Evolutionary conservation across 2,329 filamentous ascomycete species (phyloP).

Genomic region (Immersiporthe knoxdaviesiana): DNA sequence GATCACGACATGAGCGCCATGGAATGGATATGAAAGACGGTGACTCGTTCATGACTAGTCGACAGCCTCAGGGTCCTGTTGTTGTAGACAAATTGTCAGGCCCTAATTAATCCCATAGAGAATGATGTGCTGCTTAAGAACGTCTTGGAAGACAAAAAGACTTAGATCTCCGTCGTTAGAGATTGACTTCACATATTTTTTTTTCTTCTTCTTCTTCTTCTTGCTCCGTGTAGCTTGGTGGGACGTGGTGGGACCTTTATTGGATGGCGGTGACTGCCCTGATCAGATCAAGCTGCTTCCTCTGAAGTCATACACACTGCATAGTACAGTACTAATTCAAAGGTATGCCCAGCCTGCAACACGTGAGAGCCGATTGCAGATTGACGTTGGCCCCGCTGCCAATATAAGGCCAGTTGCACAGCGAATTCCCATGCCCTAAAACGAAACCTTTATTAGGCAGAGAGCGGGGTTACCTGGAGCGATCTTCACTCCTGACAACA

Average conservation of each 20-base stretch:
- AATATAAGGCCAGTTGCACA: background rate
- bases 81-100: background rate
- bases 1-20: background rate
- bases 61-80: background rate
- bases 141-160: background rate
- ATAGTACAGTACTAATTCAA: too few species aligned
- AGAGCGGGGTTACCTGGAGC: background rate
- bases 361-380: background rate
- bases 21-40: background rate
- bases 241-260: background rate
- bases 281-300: background rate
- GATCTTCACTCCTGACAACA: slow-evolving; percentile 4
- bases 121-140: background rate
- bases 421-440: background rate
- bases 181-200: background rate
- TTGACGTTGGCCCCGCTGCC: background rate
- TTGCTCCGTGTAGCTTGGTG: background rate
- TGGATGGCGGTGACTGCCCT: background rate
- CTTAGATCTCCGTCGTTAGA: background rate
- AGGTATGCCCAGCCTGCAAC: background rate
- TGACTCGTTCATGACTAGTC: background rate
- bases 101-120: background rate
- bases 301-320: background rate
- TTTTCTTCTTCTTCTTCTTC: too few species aligned
- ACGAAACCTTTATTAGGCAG: background rate